phyloP scores from a whole-genome alignment of 208 protist genomes.

The Crithidia fasciculata region DNA sequence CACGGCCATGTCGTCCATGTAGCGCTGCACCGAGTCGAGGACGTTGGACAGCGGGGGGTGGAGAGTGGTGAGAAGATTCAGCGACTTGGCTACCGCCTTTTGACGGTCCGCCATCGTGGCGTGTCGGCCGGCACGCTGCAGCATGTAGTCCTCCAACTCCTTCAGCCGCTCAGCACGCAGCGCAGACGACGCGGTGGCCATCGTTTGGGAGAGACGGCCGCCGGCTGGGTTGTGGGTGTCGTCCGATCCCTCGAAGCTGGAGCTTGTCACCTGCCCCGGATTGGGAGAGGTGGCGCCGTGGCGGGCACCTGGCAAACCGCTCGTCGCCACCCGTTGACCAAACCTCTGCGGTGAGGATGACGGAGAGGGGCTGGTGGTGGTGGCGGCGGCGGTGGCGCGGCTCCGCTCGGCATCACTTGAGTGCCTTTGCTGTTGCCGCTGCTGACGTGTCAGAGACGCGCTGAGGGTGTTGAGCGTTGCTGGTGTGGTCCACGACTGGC shows the following conservation, averaged over 20 bases:
- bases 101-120: conserved; percentile 39
- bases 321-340: no score
- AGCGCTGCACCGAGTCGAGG: conserved; percentile 33
- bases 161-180: conserved; percentile 26
- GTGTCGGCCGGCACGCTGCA: conserved; percentile 38
- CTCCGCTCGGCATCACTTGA: background rate
- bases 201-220: background rate
- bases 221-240: background rate
- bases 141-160: conserved; percentile 43
- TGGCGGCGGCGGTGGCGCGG: background rate
- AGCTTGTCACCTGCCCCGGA: no score
- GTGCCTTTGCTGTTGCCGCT: background rate
- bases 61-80: conserved; percentile 42
- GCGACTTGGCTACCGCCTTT: conserved; percentile 33
- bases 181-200: background rate
- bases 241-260: no score
- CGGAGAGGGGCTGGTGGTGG: no score
- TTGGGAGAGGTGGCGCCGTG: no score
- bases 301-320: no score
- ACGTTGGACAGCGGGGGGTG: conserved; percentile 47
- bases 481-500: conserved; percentile 28
- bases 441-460: background rate
- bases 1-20: conserved; percentile 41
- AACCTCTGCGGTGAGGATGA: no score
- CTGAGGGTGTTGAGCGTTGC: conserved; percentile 15